Base-by-base conservation (phyloP, 2,329 filamentous ascomycete species). In the Alternaria angustiovoidea region DNA sequence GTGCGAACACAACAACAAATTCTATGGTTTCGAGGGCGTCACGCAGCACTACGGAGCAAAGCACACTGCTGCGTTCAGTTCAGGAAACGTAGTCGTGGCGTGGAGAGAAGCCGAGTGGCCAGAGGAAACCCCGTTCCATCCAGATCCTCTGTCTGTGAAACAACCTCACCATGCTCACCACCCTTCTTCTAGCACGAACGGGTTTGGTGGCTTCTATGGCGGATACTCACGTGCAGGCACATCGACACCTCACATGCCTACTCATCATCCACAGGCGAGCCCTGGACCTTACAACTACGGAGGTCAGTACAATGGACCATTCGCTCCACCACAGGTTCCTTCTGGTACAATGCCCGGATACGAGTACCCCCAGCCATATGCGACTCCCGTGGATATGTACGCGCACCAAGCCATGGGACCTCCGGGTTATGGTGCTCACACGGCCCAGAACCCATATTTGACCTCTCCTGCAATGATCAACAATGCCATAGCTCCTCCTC, bases 31-130 rank as follows among this genome's bases (percentile, higher is more conserved):
- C 64, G 91, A 94, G 77, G 89, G 89, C 8, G 87, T 94, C 28
- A 86, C 94, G 46, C 92, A 95, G 73, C 92, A 96, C 76, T 94
- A 89, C 73, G 91, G 91, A 58, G 91, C 91, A 41, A 95, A 94
- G 75, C 92, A 95, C 74, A 93, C 91, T 43, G 87, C 77, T 57
- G 78, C 82, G 14, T 87, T 94, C 58, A 93, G 90, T 74, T 77
- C 85, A 57, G 91, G 91, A 49, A 92, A 87, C 68, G 81, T 91
- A 47, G 87, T 93, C 43, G 90, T 94, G 16, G 84, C 90, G 70
- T 96, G 92, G 92, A 88, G 80, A 73, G 80, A 89, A 74, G 87
- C 91, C 3, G 89, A 93, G 74, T 96, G 92, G 92, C 91, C 92
- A 42, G 86, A 88, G 65, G 81, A 86, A 30, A 85, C 90, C n/a